Evolutionary conservation across 1,139 yeast genomes (phyloP).

Genomic region (Wickerhamiella infanticola): DNA sequence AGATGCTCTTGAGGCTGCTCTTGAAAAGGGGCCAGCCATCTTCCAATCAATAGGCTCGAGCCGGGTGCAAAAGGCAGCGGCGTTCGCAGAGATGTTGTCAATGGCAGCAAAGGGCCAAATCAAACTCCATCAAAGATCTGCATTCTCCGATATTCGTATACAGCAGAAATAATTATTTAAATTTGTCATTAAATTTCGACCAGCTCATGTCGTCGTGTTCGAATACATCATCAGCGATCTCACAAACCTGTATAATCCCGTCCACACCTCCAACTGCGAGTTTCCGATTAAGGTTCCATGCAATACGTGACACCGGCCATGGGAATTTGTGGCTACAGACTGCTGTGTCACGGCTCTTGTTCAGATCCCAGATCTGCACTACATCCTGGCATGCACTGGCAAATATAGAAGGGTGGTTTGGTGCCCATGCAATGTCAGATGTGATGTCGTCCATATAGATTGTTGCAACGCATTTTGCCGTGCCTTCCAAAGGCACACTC

Average conservation of each 20-base stretch:
- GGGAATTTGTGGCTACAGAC: constrained; percentile 12
- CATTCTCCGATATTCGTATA: constrained; percentile 47
- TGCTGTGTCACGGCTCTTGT: constrained; percentile 27
- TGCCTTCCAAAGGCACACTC: constrained; percentile 16
- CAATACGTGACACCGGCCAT: background rate
- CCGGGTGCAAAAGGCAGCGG: constrained; percentile 42
- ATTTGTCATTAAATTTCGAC: background rate
- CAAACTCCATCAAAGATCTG: constrained; percentile 40
- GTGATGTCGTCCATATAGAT: constrained; percentile 23
- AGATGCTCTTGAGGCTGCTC: background rate
- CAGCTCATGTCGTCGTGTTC: background rate
- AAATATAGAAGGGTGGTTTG: constrained; percentile 31
- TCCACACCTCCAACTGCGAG: constrained; percentile 3
- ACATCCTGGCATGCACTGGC: constrained; percentile 32
- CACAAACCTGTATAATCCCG: background rate
- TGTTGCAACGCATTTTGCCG: background rate
- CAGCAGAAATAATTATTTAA: background rate
- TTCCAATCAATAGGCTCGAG: background rate
- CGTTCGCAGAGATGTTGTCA: constrained; percentile 70
- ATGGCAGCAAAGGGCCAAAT: constrained; percentile 69
- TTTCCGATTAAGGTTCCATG: constrained; percentile 2
- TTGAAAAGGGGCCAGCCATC: background rate
- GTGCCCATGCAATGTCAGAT: constrained; percentile 31
- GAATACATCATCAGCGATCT: background rate
- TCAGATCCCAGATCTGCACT: constrained; percentile 44